Conservation (phyloP, 306 rosid species). For the Lupinus albus region DNA sequence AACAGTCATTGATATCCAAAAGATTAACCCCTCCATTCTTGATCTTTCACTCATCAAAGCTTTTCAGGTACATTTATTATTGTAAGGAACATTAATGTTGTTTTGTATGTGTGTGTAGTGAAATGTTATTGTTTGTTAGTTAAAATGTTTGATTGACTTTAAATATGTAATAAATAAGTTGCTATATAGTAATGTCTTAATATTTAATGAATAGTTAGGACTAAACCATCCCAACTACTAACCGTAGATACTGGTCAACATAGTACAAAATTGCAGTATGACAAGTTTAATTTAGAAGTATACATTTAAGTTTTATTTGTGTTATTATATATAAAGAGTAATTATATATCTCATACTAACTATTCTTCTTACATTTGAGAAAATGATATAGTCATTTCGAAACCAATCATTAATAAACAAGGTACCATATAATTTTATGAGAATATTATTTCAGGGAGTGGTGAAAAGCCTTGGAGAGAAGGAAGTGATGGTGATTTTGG, state of each 20-base stretch:
- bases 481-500: conserved; percentile 74
- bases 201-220: background rate
- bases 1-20: conserved; percentile 54
- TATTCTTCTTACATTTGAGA: too few relatives aligned
- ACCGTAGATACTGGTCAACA: background rate
- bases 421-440: too few relatives aligned
- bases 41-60: conserved; percentile 72
- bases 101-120: background rate
- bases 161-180: background rate
- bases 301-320: background rate
- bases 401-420: too few relatives aligned
- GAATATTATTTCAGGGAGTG: conserved; percentile 53
- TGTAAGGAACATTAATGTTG: background rate
- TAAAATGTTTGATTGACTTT: background rate
- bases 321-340: too few relatives aligned
- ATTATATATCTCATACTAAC: too few relatives aligned
- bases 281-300: background rate
- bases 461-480: conserved; percentile 59
- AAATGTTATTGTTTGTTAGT: background rate
- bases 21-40: conserved; percentile 66
- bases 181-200: background rate
- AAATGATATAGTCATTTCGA: background rate
- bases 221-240: background rate
- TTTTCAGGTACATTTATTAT: conserved; percentile 48
- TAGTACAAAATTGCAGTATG: background rate